phyloP scores from a whole-genome alignment of 1,284 basidiomycete genomes.

The Trichosporon sp. region DNA sequence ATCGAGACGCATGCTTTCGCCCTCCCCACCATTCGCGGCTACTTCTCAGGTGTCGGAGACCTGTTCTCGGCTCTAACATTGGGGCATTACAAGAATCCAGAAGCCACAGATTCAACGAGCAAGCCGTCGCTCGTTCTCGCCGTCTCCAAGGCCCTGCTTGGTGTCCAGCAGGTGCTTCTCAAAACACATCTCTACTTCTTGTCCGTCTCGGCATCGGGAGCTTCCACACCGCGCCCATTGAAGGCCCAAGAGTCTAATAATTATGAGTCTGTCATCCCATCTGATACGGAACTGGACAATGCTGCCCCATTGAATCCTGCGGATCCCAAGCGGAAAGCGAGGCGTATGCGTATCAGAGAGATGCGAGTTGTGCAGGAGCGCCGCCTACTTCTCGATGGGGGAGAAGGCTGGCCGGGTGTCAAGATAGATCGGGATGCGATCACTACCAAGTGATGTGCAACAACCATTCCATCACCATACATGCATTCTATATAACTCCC shows the following conservation, averaged over 20 bases:
- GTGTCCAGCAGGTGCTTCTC: constrained; percentile 76
- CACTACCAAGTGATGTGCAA: not conserved
- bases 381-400: constrained; percentile 27
- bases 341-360: constrained; percentile 74
- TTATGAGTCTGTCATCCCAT: constrained; percentile 30
- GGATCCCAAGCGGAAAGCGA: constrained; percentile 61
- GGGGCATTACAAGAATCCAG: constrained; percentile 61
- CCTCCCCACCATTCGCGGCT: constrained; percentile 77
- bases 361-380: constrained; percentile 72
- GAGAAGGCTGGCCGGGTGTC: constrained; percentile 36
- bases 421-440: constrained; percentile 30
- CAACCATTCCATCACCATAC: no score
- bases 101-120: not conserved
- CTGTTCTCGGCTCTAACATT: constrained; percentile 90
- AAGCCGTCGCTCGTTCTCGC: constrained; percentile 54
- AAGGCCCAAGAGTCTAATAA: constrained; percentile 10
- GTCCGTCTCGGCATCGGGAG: constrained; percentile 14
- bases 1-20: constrained; percentile 59
- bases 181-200: constrained; percentile 58
- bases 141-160: constrained; percentile 65
- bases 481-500: no score
- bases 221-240: constrained; percentile 30
- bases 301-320: constrained; percentile 29
- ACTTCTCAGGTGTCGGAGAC: constrained; percentile 95
- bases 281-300: constrained; percentile 68